These are phyloP conservation scores for Pleurotus djamor DNA, from an alignment of 768 basidiomycete genomes.

Conservation along the genomic window DNA sequence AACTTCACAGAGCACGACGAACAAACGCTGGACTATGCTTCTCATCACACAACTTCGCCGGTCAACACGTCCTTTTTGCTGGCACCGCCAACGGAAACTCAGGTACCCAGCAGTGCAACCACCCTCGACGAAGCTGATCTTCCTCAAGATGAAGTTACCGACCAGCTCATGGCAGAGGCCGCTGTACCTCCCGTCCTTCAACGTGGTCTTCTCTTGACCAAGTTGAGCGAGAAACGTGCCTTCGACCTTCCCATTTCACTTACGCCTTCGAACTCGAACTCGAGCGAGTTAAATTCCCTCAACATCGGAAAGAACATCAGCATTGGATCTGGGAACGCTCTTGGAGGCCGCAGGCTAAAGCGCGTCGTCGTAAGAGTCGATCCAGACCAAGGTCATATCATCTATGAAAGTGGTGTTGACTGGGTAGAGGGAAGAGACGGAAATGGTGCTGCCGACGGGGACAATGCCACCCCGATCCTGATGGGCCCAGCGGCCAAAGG, in stretches of 20 bases:
- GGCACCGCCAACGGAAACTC: not conserved
- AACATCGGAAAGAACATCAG: not conserved
- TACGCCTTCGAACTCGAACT: not conserved
- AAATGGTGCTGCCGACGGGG: conserved; percentile 19
- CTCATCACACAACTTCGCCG: not conserved
- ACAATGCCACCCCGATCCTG: conserved; percentile 1
- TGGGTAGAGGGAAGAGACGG: conserved; percentile 60
- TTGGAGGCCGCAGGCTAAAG: conserved; percentile 49
- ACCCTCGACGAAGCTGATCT: not conserved
- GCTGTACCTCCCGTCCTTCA: not conserved
- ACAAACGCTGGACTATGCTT: not conserved
- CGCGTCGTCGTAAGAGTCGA: conserved; percentile 67
- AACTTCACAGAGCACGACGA: not conserved
- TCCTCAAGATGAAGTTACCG: not conserved
- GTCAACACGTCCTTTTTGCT: not conserved
- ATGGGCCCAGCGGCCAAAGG: conserved; percentile 7
- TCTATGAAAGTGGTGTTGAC: conserved; percentile 47
- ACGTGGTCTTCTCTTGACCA: conserved; percentile 3
- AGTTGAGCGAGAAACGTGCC: conserved; percentile 2
- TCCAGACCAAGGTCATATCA: conserved; percentile 72
- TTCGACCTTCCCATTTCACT: not conserved
- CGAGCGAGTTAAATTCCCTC: not conserved
- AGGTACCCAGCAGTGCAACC: not conserved
- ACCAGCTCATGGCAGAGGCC: conserved; percentile 1
- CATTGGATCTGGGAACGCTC: not conserved